Conservation (phyloP, 257 asterid genomes). For the Capsicum chinense region DNA sequence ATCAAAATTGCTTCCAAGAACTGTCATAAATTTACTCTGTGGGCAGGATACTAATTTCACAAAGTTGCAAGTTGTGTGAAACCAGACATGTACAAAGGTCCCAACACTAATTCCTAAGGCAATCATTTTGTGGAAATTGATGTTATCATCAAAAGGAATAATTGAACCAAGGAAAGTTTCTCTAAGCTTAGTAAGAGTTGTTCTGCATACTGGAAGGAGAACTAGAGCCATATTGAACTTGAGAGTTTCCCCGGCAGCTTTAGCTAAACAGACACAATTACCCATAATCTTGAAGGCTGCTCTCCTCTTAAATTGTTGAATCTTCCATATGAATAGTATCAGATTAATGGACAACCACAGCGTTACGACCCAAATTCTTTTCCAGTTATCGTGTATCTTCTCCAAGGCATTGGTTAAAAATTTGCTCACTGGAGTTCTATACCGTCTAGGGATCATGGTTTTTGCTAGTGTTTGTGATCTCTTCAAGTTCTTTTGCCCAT, state of each 20-base stretch:
- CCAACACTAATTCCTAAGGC: constrained; percentile 62
- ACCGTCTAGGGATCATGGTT: constrained; percentile 83
- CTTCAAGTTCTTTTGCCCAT: constrained; percentile 31
- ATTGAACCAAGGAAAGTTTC: constrained; percentile 65
- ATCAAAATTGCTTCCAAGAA: constrained; percentile 54
- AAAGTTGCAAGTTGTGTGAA: constrained; percentile 66
- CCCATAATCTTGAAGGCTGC: constrained; percentile 73
- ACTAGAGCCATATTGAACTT: constrained; percentile 91
- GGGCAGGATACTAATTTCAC: constrained; percentile 65
- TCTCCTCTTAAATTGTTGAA: constrained; percentile 45
- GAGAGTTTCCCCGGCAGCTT: constrained; percentile 74
- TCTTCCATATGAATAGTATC: constrained; percentile 62
- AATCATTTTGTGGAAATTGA: constrained; percentile 79
- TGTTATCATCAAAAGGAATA: constrained; percentile 86
- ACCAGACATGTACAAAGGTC: constrained; percentile 44
- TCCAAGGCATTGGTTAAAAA: constrained; percentile 55
- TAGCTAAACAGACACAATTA: constrained; percentile 74
- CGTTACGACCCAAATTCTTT: constrained; percentile 57
- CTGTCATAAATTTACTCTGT: constrained; percentile 39
- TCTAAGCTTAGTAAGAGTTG: constrained; percentile 68
- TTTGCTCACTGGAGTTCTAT: constrained; percentile 71
- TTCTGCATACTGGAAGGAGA: constrained; percentile 79
- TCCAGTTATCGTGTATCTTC: constrained; percentile 66
- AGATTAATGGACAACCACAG: constrained; percentile 59
- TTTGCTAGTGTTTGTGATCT: constrained; percentile 61